phyloP scores from a whole-genome alignment of 2,329 filamentous ascomycete genomes.

The Metarhizium anisopliae region DNA sequence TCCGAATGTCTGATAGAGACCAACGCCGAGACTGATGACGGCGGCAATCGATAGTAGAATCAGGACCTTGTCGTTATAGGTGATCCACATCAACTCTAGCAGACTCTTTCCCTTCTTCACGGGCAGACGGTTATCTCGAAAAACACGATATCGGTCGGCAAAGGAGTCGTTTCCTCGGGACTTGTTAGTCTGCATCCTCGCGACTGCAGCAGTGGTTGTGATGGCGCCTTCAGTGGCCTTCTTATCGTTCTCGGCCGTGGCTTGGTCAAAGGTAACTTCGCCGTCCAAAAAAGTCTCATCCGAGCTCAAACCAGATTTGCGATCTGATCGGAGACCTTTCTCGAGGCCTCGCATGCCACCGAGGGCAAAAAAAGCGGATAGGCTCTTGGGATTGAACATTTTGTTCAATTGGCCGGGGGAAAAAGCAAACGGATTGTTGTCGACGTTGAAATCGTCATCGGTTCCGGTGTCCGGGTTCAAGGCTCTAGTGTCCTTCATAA shows the following conservation, averaged over 20 bases:
- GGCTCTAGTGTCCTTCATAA: conserved; percentile 59
- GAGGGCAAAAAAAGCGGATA: conserved; percentile 71
- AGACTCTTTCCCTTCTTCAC: conserved; percentile 68
- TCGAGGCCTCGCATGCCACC: conserved; percentile 73
- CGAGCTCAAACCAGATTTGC: conserved; percentile 62
- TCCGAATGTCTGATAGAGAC: conserved; percentile 67
- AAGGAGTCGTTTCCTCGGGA: conserved; percentile 30
- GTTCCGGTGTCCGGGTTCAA: conserved; percentile 68
- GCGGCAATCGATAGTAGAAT: conserved; percentile 64
- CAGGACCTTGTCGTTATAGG: conserved; percentile 75
- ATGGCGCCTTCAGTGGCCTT: conserved; percentile 20
- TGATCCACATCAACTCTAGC: conserved; percentile 69
- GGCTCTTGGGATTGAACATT: conserved; percentile 80
- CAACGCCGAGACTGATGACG: conserved; percentile 62
- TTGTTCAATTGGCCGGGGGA: conserved; percentile 77
- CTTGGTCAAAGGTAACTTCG: conserved; percentile 63
- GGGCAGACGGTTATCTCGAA: conserved; percentile 62
- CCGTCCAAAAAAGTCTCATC: conserved; percentile 65
- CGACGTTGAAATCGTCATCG: conserved; percentile 65
- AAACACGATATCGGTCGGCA: conserved; percentile 60
- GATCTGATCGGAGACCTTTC: conserved; percentile 65
- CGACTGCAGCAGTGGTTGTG: neutral
- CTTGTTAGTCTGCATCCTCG: conserved; percentile 4
- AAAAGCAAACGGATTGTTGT: conserved; percentile 79
- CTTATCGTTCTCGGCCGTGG: conserved; percentile 32